Evolutionary conservation across 2,329 filamentous ascomycete genomes (phyloP), one percentile per base, ranked within the genome.

Genomic region (Colletotrichum melonis): DNA sequence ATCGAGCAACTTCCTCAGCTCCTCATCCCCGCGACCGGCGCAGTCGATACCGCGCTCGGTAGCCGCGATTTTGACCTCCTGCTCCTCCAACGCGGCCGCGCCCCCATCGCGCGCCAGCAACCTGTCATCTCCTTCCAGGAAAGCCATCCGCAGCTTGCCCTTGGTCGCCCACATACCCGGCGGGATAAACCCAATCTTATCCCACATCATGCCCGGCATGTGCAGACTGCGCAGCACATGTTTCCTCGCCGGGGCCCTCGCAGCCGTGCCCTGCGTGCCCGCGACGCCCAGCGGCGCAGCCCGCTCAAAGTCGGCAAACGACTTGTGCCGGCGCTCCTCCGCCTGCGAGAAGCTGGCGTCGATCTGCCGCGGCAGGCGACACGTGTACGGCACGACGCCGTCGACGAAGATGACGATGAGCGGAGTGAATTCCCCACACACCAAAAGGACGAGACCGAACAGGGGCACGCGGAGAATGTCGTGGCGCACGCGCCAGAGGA

Each of bases 371-470:
- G 96, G 96, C 72, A 98, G 93, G 12, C 95, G 90, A 81, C 96
- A 98, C 0, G 94, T 93, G 77, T 91, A 90, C 0, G 96, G 96
- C 30, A 97, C 93, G 26, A 95, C 85, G 49, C 85, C 85, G 24
- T 92, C 91, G 30, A 97, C 84, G 38, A 91, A 89, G 7, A 95
- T 85, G 1, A 97, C 92, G 6, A 97, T 83, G 6, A 98, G 79
- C 0, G 95, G 95, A 1, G 95, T 94, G 83, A 97, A 92, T 83
- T 98, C 96, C 30, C 95, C 96, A 80, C 93, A 94, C 19, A 97
- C 75, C 1, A 96, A 78, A 7, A 98, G 87, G 63, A 98, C 84
- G 3, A 97, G 74, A 0, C 86, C 92, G 80, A 99, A 98, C 1
- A 93, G 82, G 0, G 95, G 94, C 65, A 98, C 86, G 28, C 95